Evolutionary conservation across 768 basidiomycete species (phyloP), one percentile per base, ranked within the genome.

Genomic region (Neoboletus brunneissimus): DNA sequence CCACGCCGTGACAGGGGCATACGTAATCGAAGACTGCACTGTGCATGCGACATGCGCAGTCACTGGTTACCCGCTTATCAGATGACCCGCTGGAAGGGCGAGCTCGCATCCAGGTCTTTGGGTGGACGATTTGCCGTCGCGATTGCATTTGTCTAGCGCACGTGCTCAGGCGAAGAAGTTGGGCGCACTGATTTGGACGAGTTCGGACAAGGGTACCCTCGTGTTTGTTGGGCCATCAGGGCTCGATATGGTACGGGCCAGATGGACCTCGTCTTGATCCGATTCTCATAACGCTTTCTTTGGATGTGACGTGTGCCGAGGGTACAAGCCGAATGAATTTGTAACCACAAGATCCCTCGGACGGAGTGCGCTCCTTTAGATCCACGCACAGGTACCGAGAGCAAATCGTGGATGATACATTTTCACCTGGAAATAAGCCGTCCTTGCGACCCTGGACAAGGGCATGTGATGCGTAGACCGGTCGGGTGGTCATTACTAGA

Each of bases 21-120:
- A 63, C 65, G 59, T 66, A 66, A 67, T 58, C 37, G 54, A 67
- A 67, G 65, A 10, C 47, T 5, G 20, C 15, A 18, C 4, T 18
- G 46, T 23, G 25, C 54, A 23, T 27, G 10, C 27, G 20, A 27
- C 18, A 38, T 16, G 49, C 8, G 29, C 22, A 10, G 35, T 38
- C 34, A 9, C 29, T 54, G 18, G 29, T 20, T 22, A 43, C 48
- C 59, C 43, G 54, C 46, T 50, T 53, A 59, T 47, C 50, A 25
- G 35, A n/a, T 18, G 35, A 11, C 25, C 12, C n/a, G n/a, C n/a
- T n/a, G n/a, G n/a, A n/a, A n/a, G n/a, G n/a, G 22, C 7, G 38
- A 27, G 8, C 5, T 51, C 31, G 49, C 23, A 11, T 42, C 35
- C 40, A 1, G 9, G 29, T 27, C 15, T 18, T 35, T 45, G 47